phyloP scores from a whole-genome alignment of 164 flowering plant genomes.

The Chimonanthus salicifolius region DNA sequence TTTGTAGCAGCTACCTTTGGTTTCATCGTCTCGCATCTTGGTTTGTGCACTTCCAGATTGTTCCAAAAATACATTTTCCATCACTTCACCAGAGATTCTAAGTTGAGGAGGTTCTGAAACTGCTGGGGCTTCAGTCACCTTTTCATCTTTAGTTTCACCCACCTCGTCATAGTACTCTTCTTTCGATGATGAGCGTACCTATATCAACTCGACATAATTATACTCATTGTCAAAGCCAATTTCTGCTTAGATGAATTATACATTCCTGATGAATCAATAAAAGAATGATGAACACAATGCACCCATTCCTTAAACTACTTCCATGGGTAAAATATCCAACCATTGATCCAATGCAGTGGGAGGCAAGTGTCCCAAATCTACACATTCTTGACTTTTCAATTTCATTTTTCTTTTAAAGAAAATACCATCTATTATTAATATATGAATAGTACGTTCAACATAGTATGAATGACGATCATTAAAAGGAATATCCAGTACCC shows the following conservation, averaged over 20 bases:
- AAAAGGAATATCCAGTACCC: not conserved
- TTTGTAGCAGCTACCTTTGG: slow-evolving; percentile 25
- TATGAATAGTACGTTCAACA: not conserved
- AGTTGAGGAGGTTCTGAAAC: slow-evolving; percentile 14
- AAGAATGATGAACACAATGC: too few relatives aligned
- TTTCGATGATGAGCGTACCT: slow-evolving; percentile 57
- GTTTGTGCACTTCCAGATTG: slow-evolving; percentile 5
- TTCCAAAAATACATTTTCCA: slow-evolving; percentile 11
- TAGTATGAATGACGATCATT: not conserved
- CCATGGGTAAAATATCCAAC: not conserved
- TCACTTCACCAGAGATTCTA: slow-evolving; percentile 16
- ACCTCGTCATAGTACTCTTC: slow-evolving; percentile 42
- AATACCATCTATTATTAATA: too few relatives aligned
- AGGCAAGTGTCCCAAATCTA: not conserved
- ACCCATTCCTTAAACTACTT: not conserved
- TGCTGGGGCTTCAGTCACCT: slow-evolving; percentile 4
- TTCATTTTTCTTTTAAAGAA: too few relatives aligned
- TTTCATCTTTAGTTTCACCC: slow-evolving; percentile 12
- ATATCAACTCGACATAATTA: slow-evolving; percentile 1
- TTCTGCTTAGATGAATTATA: not conserved
- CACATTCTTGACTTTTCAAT: not conserved
- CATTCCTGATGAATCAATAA: not conserved
- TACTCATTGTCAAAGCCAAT: not conserved
- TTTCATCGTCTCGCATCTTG: not conserved
- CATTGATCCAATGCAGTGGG: not conserved